phyloP scores from a whole-genome alignment of 768 basidiomycete species.

The Russula ochroleuca region DNA sequence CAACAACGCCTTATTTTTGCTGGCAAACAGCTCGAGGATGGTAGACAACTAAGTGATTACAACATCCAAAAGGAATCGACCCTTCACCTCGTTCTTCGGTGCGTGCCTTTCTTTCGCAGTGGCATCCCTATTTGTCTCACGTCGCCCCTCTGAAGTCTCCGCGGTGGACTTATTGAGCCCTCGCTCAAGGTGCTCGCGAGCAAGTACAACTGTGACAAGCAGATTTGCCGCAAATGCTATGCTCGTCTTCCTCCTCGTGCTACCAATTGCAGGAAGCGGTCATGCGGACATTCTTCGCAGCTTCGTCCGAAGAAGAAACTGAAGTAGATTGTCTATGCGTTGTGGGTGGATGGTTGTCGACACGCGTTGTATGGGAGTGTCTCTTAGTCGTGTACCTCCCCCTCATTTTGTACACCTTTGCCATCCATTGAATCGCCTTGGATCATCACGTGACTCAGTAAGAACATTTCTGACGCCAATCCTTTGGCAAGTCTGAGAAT shows the following conservation, averaged over 20 bases:
- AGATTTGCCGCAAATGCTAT: conserved; percentile 99
- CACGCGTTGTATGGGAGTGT: neutral
- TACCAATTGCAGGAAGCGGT: conserved; percentile 97
- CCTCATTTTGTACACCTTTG: neutral
- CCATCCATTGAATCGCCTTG: neutral
- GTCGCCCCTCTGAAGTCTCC: conserved; percentile 53
- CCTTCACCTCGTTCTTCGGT: conserved; percentile 95
- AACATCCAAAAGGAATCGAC: conserved; percentile 99
- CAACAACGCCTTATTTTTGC: conserved; percentile 96
- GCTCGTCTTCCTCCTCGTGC: conserved; percentile 98
- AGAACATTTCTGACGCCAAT: neutral
- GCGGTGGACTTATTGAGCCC: conserved; percentile 98
- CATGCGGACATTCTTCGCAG: conserved; percentile 86
- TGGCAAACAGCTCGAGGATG: conserved; percentile 98
- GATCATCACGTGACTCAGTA: neutral
- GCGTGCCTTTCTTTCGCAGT: conserved; percentile 31
- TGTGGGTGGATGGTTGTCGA: conserved; percentile 7
- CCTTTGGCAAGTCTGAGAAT: neutral
- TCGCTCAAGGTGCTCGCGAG: conserved; percentile 95
- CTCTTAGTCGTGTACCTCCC: conserved; percentile 18
- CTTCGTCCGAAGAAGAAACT: conserved; percentile 98
- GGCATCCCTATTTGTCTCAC: neutral
- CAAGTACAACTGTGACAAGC: conserved; percentile 99
- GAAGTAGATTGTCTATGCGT: conserved; percentile 55
- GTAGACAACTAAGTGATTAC: conserved; percentile 93